A percentile compares a stretch with the other conserved stretches of the same genome.
phyloP scores from a whole-genome alignment of 805 yeast genomes.

The Starmerella powellii region DNA sequence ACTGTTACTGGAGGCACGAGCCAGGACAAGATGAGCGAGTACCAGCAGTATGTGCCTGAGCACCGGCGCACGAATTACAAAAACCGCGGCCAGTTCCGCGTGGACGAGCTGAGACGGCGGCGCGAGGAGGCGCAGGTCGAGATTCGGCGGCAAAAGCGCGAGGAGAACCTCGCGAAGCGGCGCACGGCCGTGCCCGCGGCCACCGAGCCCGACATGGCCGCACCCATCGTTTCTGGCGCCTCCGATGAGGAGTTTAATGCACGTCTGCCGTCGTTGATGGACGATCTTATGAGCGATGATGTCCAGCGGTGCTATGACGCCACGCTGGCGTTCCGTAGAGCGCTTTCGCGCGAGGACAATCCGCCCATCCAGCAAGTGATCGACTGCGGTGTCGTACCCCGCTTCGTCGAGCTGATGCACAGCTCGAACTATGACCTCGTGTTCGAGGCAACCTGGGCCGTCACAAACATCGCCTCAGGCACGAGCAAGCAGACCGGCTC shows the following conservation, averaged over 20 bases:
- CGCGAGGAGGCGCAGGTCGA: constrained; percentile 96
- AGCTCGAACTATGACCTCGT: constrained; percentile 72
- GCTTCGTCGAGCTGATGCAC: constrained; percentile 73
- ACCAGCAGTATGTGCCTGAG: constrained; percentile 76
- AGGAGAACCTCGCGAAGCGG: constrained; percentile 86
- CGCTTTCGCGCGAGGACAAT: constrained; percentile 81
- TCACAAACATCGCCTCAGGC: constrained; percentile 95
- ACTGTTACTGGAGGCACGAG: not conserved
- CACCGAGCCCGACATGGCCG: constrained; percentile 44
- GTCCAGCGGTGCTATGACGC: constrained; percentile 75
- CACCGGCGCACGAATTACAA: constrained; percentile 94
- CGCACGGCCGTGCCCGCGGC: constrained; percentile 40
- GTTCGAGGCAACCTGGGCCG: constrained; percentile 99
- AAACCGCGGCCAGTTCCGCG: constrained; percentile 84
- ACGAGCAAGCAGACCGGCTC: constrained; percentile 75
- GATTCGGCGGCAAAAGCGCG: constrained; percentile 90
- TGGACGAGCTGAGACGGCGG: constrained; percentile 94
- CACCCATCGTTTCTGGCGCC: constrained; percentile 31
- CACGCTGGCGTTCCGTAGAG: constrained; percentile 85
- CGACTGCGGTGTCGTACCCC: constrained; percentile 86
- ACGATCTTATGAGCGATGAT: constrained; percentile 60
- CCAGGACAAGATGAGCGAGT: constrained; percentile 15
- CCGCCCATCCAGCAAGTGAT: constrained; percentile 94
- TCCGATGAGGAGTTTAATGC: constrained; percentile 22
- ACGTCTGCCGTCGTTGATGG: constrained; percentile 72